phyloP scores from a whole-genome alignment of 1,284 basidiomycete species.

The Phenoliferia sp. region DNA sequence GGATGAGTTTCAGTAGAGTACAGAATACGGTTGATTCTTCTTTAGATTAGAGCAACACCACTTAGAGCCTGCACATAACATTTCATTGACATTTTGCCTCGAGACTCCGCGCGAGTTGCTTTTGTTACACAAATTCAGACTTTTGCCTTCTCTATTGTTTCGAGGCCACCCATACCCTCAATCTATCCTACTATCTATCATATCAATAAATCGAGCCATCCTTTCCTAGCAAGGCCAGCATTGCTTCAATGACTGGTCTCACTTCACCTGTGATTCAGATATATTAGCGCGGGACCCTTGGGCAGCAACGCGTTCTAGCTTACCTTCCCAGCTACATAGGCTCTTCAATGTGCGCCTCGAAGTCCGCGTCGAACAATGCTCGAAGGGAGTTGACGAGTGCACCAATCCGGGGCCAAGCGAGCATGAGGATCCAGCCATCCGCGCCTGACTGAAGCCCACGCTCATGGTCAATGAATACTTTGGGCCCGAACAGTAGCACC shows the following conservation, averaged over 20 bases:
- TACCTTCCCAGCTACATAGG: conserved; percentile 29
- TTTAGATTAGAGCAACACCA: no score
- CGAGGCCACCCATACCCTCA: background rate
- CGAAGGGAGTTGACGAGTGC: conserved; percentile 85
- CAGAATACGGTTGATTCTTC: no score
- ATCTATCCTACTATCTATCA: background rate
- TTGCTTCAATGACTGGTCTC: background rate
- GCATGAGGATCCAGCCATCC: conserved; percentile 58
- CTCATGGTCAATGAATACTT: conserved; percentile 66
- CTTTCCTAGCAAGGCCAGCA: background rate
- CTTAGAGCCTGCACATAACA: no score
- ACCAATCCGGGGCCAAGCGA: conserved; percentile 81
- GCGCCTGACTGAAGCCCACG: conserved; percentile 59
- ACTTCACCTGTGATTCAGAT: background rate
- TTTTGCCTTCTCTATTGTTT: no score
- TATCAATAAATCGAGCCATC: background rate
- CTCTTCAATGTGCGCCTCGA: conserved; percentile 51
- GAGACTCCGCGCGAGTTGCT: no score
- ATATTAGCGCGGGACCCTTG: background rate
- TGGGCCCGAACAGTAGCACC: conserved; percentile 76
- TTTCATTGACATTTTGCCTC: no score
- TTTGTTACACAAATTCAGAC: no score
- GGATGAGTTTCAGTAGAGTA: no score
- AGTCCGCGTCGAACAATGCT: conserved; percentile 64
- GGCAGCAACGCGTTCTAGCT: background rate